Base-by-base conservation (phyloP, 31 red algal genomes). In the Odonthalia washingtoniensis region DNA sequence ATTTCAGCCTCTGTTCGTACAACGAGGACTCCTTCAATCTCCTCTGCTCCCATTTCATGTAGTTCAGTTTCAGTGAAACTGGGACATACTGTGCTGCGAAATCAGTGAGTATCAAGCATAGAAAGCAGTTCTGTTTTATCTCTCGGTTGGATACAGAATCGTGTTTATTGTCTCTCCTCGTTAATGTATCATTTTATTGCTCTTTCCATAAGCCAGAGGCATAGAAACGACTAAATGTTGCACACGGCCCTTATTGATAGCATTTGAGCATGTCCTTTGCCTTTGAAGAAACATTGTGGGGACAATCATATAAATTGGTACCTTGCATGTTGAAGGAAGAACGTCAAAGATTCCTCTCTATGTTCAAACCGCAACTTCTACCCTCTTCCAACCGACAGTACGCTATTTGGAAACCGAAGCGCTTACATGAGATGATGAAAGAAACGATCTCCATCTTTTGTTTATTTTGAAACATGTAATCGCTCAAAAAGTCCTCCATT, bases 201-300 rank as follows among this genome's bases (percentile, higher is more conserved):
- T 40, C 70, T 36, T n/a, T n/a, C n/a, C n/a, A n/a, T n/a, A n/a
- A n/a, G n/a, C n/a, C n/a, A n/a, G n/a, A n/a, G n/a, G n/a, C 37
- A 74, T 4, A 74, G 31, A 3, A 36, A 74, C 3, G 70, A 36
- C 3, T 2, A 5, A 14, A 74, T 74, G 2, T 74, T 2, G 14
- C 33, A 74, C 24, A 35, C 5, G 14, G 35, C 37, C 4, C 37
- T 27, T 4, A 74, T 74, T 74, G 70, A 2, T 5, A 2, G 24
- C 3, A 74, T 3, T 36, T 74, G 28, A 38, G 70, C 70, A 74
- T n/a, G 26, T 14, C 40, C 70, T n/a, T 74, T 74, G 37, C 40
- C 70, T 2, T n/a, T 40, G 40, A 74, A 74, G 70, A 74, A 74
- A 41, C 33, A 74, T 3, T 3, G 2, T 34, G 70, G 70, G 2